Evolutionary conservation across 2,329 filamentous ascomycete species (phyloP).

Genomic region (Teratosphaeria nubilosa): DNA sequence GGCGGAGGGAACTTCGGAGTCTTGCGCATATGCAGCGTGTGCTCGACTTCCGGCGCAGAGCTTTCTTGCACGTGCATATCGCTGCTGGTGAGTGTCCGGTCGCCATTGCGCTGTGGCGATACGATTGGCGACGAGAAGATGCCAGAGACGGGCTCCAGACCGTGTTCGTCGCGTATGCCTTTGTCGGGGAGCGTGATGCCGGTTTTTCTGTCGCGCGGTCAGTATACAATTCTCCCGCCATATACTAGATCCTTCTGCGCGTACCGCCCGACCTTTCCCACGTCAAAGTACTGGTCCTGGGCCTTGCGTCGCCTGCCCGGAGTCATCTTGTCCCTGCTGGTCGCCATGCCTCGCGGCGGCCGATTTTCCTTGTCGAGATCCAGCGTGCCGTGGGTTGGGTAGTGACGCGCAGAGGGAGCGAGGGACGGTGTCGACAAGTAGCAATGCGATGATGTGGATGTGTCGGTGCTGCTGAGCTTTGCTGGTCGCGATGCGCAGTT

Average conservation of each 20-base stretch:
- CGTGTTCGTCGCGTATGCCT: constrained; percentile 78
- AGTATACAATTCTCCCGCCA: constrained; percentile 1
- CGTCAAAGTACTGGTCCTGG: constrained; percentile 26
- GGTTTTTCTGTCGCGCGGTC: constrained; percentile 59
- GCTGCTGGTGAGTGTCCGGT: constrained; percentile 15
- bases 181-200: constrained; percentile 71
- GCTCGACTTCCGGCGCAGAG: constrained; percentile 40
- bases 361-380: constrained; percentile 20
- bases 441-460: background rate
- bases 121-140: constrained; percentile 83
- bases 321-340: constrained; percentile 6
- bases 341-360: constrained; percentile 19
- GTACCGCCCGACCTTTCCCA: constrained; percentile 26
- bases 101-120: constrained; percentile 30
- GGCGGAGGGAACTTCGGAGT: constrained; percentile 39
- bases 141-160: constrained; percentile 76
- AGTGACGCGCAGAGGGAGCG: background rate
- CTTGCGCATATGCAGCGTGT: constrained; percentile 32
- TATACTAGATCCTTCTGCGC: background rate
- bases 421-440: background rate
- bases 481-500: background rate
- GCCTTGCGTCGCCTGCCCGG: constrained; percentile 18
- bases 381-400: constrained; percentile 10
- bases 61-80: constrained; percentile 52
- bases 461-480: background rate